These are phyloP conservation scores for Cutaneotrichosporon spelunceum DNA, from an alignment of 1,284 basidiomycete genomes.

Conservation along the genomic window DNA sequence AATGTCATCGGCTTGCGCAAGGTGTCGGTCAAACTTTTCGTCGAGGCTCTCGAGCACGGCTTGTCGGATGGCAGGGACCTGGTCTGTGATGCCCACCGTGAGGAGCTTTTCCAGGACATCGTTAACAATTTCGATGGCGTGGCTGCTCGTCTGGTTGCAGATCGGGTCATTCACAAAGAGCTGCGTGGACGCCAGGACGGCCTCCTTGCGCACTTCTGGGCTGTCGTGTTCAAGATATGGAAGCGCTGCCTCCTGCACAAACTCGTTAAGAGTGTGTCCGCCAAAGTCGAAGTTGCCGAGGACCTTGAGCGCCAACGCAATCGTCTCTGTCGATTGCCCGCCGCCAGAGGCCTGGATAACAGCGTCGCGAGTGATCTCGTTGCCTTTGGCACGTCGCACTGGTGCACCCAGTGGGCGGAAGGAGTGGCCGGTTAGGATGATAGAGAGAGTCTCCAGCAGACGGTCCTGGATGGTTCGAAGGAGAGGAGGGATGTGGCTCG, in stretches of 20 bases:
- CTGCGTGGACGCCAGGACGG: constrained; percentile 87
- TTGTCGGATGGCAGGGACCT: constrained; percentile 69
- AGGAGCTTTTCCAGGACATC: constrained; percentile 96
- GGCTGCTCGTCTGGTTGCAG: constrained; percentile 91
- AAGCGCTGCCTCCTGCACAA: constrained; percentile 86
- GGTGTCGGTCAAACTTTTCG: constrained; percentile 93
- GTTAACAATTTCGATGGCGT: constrained; percentile 96
- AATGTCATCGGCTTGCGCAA: constrained; percentile 98
- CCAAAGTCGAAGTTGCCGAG: constrained; percentile 93
- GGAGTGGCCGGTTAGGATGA: constrained; percentile 73
- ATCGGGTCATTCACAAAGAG: constrained; percentile 94
- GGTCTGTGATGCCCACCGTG: constrained; percentile 95
- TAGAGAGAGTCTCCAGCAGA: constrained; percentile 75
- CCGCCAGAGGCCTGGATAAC: constrained; percentile 48
- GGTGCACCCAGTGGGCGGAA: constrained; percentile 81
- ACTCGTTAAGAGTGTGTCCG: constrained; percentile 92
- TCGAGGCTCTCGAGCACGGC: constrained; percentile 85
- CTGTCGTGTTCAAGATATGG: constrained; percentile 94
- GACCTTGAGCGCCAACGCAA: constrained; percentile 81
- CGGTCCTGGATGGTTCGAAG: constrained; percentile 92
- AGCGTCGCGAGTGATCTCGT: constrained; percentile 59
- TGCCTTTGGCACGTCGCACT: constrained; percentile 36
- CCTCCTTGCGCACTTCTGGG: constrained; percentile 81
- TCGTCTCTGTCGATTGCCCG: constrained; percentile 65
- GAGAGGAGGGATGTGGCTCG: constrained; percentile 83